These are phyloP conservation scores for Penicillium salamii DNA, from an alignment of 495 filamentous ascomycete genomes.

Conservation along the genomic window DNA sequence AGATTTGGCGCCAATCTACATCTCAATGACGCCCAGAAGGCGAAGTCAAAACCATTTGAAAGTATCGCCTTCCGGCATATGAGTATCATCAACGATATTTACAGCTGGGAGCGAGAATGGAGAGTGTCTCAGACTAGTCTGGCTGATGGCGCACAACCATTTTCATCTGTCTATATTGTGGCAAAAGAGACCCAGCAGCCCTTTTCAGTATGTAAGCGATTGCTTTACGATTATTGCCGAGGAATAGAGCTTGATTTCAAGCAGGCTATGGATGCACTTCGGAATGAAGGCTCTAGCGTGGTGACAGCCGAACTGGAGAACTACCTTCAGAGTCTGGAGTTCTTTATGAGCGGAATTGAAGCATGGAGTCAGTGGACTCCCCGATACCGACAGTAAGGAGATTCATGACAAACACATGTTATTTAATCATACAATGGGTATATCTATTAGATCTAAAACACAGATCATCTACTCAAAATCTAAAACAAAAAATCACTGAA, in stretches of 20 bases:
- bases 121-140: slow-evolving; percentile 10
- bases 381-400: slow-evolving; percentile 13
- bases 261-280: slow-evolving; percentile 1
- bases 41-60: slow-evolving; percentile 7
- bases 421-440: no score
- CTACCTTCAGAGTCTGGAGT: slow-evolving; percentile 19
- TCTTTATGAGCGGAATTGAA: slow-evolving; percentile 22
- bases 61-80: slow-evolving; percentile 18
- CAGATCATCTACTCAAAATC: no score
- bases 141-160: slow-evolving; percentile 18
- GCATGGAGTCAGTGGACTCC: slow-evolving; percentile 23
- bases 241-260: slow-evolving; percentile 16
- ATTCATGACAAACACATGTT: no score
- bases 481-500: no score
- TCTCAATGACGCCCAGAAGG: slow-evolving; percentile 5
- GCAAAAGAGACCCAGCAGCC: slow-evolving; percentile 19
- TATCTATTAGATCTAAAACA: no score
- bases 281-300: neutral
- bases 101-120: slow-evolving; percentile 25
- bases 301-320: slow-evolving; percentile 11
- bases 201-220: slow-evolving; percentile 17
- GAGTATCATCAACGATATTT: slow-evolving; percentile 22
- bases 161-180: slow-evolving; percentile 19
- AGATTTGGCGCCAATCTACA: slow-evolving; percentile 16
- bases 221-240: slow-evolving; percentile 20